Evolutionary conservation across 2,329 filamentous ascomycete genomes (phyloP).

Genomic region (Botryotinia convoluta): DNA sequence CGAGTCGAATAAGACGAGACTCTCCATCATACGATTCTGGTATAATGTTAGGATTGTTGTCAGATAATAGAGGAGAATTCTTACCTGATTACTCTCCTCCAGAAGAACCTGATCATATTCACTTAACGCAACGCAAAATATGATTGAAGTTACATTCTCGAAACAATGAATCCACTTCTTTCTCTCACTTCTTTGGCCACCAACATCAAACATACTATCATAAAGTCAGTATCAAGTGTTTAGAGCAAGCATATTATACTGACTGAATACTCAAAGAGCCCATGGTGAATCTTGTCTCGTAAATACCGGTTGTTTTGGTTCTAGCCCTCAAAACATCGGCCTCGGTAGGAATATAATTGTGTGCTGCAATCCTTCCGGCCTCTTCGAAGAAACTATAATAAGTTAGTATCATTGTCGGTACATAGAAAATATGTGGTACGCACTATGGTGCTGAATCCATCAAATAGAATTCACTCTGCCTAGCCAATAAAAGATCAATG

Average conservation of each 20-base stretch:
- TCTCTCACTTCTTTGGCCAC: slow-evolving; percentile 91
- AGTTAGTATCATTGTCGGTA: slow-evolving; percentile 24
- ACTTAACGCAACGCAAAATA: slow-evolving; percentile 96
- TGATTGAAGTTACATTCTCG: slow-evolving; percentile 98
- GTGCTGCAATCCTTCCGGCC: slow-evolving; percentile 75
- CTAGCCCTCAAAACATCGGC: slow-evolving; percentile 92
- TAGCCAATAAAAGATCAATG: slow-evolving; percentile 79
- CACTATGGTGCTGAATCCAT: slow-evolving; percentile 99
- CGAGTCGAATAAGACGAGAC: slow-evolving; percentile 90
- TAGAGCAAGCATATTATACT: slow-evolving; percentile 40
- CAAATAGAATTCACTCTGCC: slow-evolving; percentile 96
- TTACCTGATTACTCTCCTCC: slow-evolving; percentile 94
- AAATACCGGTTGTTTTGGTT: slow-evolving; percentile 98
- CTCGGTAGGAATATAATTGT: slow-evolving; percentile 88
- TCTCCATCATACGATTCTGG: slow-evolving; percentile 99
- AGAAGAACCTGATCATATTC: slow-evolving; percentile 97
- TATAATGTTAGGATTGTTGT: slow-evolving; percentile 26
- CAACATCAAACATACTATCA: slow-evolving; percentile 95
- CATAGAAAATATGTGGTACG: slow-evolving; percentile 18
- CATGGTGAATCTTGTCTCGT: slow-evolving; percentile 98
- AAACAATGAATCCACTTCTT: slow-evolving; percentile 99
- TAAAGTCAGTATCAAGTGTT: slow-evolving; percentile 26
- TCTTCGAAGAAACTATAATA: slow-evolving; percentile 86
- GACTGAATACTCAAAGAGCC: slow-evolving; percentile 98
- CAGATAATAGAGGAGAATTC: slow-evolving; percentile 31